Base-by-base conservation (phyloP, 805 yeast species). In the Pichia heedii region DNA sequence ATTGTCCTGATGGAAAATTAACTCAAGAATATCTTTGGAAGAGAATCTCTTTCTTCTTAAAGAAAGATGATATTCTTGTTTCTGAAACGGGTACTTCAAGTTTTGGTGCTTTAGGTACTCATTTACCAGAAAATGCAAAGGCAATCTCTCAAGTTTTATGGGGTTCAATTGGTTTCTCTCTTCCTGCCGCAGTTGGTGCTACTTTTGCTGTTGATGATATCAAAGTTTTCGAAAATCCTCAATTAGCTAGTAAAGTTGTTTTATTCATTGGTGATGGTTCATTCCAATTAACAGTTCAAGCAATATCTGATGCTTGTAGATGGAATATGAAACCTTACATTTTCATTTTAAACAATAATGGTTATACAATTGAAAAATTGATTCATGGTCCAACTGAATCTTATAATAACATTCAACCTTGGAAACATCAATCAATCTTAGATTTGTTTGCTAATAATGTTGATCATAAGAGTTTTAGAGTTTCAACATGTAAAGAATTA, bases 11-110 rank as follows among this genome's bases (percentile, higher is more conserved):
- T 16, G 66, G 70, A 36, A 48, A 60, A 52, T 65, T 80, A 49
- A 70, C 77, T 44, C 85, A 79, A 65, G 79, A 76, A 57, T 79
- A 79, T 77, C 60, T 80, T 53, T 81, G 87, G 87, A 76, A 76
- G 51, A 71, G 73, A 60, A 65, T 79, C 35, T 73, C 80, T 27
- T 68, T 73, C 39, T 81, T 80, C 77, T 71, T 81, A 55, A 68
- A 69, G 61, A 75, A 74, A 55, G 84, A 82, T 56, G 87, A 81
- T 66, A 68, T 79, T 44, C 71, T 80, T 48, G 70, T 81, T 51
- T 73, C 84, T 43, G 87, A 81, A 64, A 80, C 86, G 37, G 87
- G 87, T 66, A 81, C 87, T 33, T 76, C 86, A 36, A 80, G 84
- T 42, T 80, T 80, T 56, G 87, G 87, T 67, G 74, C 80, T 50